Percentiles rank a stretch among this genome's conserved stretches.
These are phyloP conservation scores for Viridothelium virens DNA, from an alignment of 495 filamentous ascomycete genomes.

Conservation along the genomic window DNA sequence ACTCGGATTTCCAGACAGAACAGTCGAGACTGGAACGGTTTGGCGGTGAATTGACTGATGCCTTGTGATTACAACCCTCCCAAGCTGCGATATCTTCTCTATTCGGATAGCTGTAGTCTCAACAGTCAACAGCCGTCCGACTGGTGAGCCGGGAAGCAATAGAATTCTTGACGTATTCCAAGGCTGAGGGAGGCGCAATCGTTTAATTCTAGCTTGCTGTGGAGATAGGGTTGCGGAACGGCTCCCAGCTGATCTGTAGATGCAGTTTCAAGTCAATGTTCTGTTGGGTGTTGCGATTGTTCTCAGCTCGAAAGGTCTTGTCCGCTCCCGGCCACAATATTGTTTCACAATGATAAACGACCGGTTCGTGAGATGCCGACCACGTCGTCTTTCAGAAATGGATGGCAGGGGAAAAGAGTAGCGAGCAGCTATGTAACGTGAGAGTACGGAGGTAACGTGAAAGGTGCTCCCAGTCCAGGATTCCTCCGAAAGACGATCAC, in stretches of 20 bases:
- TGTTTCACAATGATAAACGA: background rate
- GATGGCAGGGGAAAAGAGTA: background rate
- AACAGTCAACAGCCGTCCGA: background rate
- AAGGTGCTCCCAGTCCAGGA: background rate
- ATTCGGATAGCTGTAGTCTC: background rate
- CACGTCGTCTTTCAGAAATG: background rate
- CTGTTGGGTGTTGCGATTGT: background rate
- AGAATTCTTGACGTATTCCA: background rate
- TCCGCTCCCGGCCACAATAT: background rate
- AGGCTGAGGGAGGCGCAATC: background rate
- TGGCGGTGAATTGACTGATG: background rate
- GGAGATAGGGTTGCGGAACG: background rate
- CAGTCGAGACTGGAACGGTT: background rate
- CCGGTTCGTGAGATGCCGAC: background rate
- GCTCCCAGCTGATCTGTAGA: background rate
- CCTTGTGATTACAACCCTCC: no score
- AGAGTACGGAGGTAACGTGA: background rate
- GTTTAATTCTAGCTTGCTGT: background rate
- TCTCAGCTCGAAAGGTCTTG: background rate
- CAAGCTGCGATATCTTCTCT: background rate
- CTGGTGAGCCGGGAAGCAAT: background rate
- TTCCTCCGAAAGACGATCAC: background rate
- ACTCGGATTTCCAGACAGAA: background rate
- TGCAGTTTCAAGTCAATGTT: conserved; percentile 6
- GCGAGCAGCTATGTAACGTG: background rate